Evolutionary conservation across 2,329 filamentous ascomycete species (phyloP).

Genomic region (Neocatenulostroma microsporum): DNA sequence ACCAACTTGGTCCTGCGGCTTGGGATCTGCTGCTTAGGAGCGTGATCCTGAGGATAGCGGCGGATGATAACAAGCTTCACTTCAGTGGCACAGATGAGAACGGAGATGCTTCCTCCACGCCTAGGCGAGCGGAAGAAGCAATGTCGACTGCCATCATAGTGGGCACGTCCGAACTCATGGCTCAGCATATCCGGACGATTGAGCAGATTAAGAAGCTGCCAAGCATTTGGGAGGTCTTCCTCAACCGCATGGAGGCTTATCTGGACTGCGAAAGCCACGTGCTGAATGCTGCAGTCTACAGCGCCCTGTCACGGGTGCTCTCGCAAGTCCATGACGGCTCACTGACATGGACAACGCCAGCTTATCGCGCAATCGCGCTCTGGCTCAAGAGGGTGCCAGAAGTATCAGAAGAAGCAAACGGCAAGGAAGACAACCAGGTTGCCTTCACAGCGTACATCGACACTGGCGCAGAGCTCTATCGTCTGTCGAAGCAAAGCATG

Average conservation of each 20-base stretch:
- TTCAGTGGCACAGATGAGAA: slow-evolving; percentile 5
- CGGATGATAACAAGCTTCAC: slow-evolving; percentile 29
- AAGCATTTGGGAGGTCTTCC: slow-evolving; percentile 65
- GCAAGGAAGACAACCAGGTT: slow-evolving; percentile 56
- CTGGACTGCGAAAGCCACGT: slow-evolving; percentile 34
- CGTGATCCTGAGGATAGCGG: slow-evolving; percentile 69
- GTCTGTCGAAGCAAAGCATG: slow-evolving; percentile 59
- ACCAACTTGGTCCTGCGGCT: slow-evolving; percentile 65
- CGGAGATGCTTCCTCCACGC: too few relatives aligned
- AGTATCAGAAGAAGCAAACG: slow-evolving; percentile 7
- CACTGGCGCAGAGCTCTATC: slow-evolving; percentile 68
- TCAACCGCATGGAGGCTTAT: slow-evolving; percentile 57
- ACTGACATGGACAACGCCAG: slow-evolving; percentile 20
- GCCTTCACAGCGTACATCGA: slow-evolving; percentile 79
- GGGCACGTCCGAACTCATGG: slow-evolving; percentile 64
- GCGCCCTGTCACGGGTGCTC: slow-evolving; percentile 33
- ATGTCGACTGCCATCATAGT: slow-evolving; percentile 67
- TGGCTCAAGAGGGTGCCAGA: slow-evolving; percentile 27
- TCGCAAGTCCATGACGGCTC: slow-evolving; percentile 20
- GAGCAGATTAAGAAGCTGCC: slow-evolving; percentile 59
- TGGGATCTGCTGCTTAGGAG: slow-evolving; percentile 78
- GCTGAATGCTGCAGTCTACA: slow-evolving; percentile 37
- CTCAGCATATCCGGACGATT: slow-evolving; percentile 68
- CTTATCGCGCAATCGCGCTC: slow-evolving; percentile 22
- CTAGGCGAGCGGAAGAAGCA: slow-evolving; percentile 34